Evolutionary conservation across 345 rosid genomes (phyloP), one percentile per base, ranked within the genome.

Genomic region (Populus nigra): DNA sequence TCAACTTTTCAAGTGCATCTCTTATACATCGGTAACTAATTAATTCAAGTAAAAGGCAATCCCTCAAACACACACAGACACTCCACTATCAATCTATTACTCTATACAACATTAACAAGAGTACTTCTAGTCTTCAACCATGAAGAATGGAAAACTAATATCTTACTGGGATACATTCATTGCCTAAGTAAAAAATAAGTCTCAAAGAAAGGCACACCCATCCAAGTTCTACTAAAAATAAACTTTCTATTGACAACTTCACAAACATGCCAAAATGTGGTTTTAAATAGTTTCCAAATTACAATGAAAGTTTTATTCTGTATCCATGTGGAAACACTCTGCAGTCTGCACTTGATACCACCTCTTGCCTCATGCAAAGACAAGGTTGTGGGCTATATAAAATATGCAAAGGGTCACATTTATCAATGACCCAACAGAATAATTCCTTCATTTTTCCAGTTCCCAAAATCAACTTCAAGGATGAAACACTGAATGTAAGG

Each of bases 401-500:
- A 4, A n/a, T 35, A 69, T 43, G 62, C 16, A 8, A 68, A 27
- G 50, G 31, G 67, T 65, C 36, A 16, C 65, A 57, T 55, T 55
- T 7, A 41, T 29, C 7, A 70, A 61, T 39, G 20, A 31, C 6
- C n/a, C 8, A 4, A 67, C 36, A 71, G 36, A 35, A 27, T 38
- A n/a, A n/a, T 61, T 31, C 50, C 47, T 23, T 3, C 76, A 65
- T 33, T 36, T 63, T 61, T 39, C 8, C 45, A 8, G 50, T 65
- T 15, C 77, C 62, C 71, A 47, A 77, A 68, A 68, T 36, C 69
- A 59, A 41, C 65, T 66, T 10, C 20, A 69, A 35, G 65, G 74
- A 31, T 33, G 39, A 57, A 38, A 35, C 35, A 74, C 31, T 61
- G 68, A 13, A 41, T 62, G 65, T 62, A 9, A 72, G 13, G 38